Evolutionary conservation across 2,329 filamentous ascomycete species (phyloP).

Genomic region (Xylariaceae sp.): DNA sequence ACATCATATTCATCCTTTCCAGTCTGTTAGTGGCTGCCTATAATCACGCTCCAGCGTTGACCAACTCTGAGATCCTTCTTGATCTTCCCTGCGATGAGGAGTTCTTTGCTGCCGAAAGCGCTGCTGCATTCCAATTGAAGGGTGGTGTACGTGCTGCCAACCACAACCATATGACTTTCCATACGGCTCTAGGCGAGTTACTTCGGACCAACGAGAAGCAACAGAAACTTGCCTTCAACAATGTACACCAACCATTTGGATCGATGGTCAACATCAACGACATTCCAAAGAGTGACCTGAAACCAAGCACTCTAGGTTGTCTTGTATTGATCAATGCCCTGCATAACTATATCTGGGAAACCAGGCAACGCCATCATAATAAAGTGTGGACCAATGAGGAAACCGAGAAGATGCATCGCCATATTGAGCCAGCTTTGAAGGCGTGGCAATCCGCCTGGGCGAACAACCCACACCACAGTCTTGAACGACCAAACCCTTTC

Average conservation of each 20-base stretch:
- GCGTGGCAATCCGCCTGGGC: constrained; percentile 95
- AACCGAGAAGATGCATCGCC: constrained; percentile 91
- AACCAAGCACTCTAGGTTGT: constrained; percentile 88
- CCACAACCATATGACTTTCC: constrained; percentile 72
- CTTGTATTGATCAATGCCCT: constrained; percentile 88
- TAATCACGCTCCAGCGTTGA: constrained; percentile 85
- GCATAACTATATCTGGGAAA: constrained; percentile 99
- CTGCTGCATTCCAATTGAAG: constrained; percentile 74
- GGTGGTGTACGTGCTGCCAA: constrained; percentile 68
- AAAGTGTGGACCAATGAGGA: constrained; percentile 88
- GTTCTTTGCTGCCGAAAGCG: constrained; percentile 78
- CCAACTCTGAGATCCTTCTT: constrained; percentile 88
- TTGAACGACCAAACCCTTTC: constrained; percentile 81
- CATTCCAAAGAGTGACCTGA: constrained; percentile 58
- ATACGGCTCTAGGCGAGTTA: constrained; percentile 74
- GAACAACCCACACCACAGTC: constrained; percentile 76
- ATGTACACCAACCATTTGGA: constrained; percentile 43
- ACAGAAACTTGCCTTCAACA: constrained; percentile 47
- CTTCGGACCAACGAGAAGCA: constrained; percentile 69
- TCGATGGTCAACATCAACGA: constrained; percentile 45
- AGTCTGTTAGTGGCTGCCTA: constrained; percentile 89
- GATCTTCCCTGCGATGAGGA: constrained; percentile 92
- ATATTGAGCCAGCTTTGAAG: constrained; percentile 88
- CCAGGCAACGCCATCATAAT: constrained; percentile 81
- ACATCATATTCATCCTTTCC: constrained; percentile 84